Conservation (phyloP, 164 flowering plant species). For the Nymphaea colorata region DNA sequence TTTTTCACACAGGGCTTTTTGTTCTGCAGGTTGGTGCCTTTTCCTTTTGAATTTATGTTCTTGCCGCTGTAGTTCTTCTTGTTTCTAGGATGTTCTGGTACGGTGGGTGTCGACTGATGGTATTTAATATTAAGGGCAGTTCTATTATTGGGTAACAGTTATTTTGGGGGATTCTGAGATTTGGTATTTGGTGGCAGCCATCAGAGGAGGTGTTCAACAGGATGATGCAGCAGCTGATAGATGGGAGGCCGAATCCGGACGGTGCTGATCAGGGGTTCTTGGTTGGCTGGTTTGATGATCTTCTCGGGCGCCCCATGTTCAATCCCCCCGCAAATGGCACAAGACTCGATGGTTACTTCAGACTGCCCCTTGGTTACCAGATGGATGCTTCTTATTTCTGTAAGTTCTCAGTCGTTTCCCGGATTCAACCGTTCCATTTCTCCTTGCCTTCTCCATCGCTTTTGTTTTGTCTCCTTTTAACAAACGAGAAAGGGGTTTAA, state of each 20-base stretch:
- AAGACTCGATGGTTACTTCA: conserved; percentile 40
- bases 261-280: conserved; percentile 79
- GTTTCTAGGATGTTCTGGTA: no score
- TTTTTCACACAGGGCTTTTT: conserved; percentile 77
- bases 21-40: conserved; percentile 45
- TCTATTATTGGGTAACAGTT: no score
- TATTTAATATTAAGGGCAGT: no score
- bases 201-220: conserved; percentile 52
- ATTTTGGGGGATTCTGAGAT: neutral
- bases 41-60: neutral
- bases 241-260: conserved; percentile 39
- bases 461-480: neutral
- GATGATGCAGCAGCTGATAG: conserved; percentile 45
- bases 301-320: conserved; percentile 60
- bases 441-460: no score
- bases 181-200: conserved; percentile 28
- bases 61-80: neutral
- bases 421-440: no score
- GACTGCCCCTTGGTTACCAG: conserved; percentile 77
- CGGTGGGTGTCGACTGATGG: no score
- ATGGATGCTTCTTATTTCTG: conserved; percentile 81
- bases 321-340: conserved; percentile 40
- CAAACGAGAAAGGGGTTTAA: no score
- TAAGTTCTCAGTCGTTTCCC: conserved; percentile 15
- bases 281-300: conserved; percentile 46